Evolutionary conservation across 345 rosid genomes (phyloP), one percentile per base, ranked within the genome.

Genomic region (Dipteronia dyeriana): DNA sequence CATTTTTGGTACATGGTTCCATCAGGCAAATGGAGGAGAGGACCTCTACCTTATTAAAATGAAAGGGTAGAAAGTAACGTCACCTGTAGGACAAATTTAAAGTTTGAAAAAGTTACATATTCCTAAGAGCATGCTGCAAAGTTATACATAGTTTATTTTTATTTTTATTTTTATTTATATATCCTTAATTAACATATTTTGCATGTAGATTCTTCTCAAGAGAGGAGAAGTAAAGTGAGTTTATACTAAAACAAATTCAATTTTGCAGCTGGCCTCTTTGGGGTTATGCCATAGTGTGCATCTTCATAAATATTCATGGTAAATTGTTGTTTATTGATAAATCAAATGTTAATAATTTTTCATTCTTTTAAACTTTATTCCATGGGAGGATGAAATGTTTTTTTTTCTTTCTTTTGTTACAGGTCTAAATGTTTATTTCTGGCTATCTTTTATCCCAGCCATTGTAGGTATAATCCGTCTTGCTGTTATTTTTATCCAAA

Each of bases 401-500:
- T n/a, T 71, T 75, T 4, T 39, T 43, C 19, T 43, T 26, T 75
- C 17, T 71, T 77, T 2, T 49, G 7, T 62, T 87, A 56, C 91
- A 95, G 99, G 99, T 38, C 75, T 91, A 76, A 93, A 95, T 83
- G 81, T 91, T 74, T 95, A 95, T 86, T 95, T 95, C 79, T 95
- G 99, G 99, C 85, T 95, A 45, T 93, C 99, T 22, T 95, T 95
- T 88, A 89, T 90, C 86, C 97, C 98, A 74, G 99, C 91, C 66
- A 85, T 91, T 82, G 99, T 91, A 84, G 90, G 98, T 85, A 79
- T 56, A 78, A 16, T 66, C 22, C 13, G 54, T 56, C 60, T 12
- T 23, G 16, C 23, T 59, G 1, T 65, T 70, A 74, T 54, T 62
- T 56, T 59, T 19, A 68, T 19, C 54, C 10, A 75, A 51, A 5